Base-by-base conservation (phyloP, 352 stramenopile species). In the Globisporangium spinosum region DNA sequence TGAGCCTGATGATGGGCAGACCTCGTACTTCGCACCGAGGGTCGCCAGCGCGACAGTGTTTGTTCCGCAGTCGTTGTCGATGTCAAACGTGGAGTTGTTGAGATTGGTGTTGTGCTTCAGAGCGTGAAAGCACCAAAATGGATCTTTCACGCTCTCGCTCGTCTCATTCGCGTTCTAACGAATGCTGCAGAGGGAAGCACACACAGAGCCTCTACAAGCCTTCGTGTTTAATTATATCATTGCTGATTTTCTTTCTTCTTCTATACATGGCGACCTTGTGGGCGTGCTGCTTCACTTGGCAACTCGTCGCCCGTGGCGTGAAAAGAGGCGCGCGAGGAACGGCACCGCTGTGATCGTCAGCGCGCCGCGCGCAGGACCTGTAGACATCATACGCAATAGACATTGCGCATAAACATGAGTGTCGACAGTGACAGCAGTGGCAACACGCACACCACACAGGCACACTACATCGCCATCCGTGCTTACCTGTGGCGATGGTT, bases 291-390 rank as follows among this genome's bases (percentile, higher is more conserved):
- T 62, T 77, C 67, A 62, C 67, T 66, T 62, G 70, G 43, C 8
- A 61, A 56, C 22, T 60, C 69, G 65, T 45, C 54, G 58, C 13
- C 57, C 66, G 60, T 72, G 73, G 40, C 82, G 82, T 17, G 81
- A 73, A 45, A 93, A 72, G 60, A 91, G 61, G 43, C 87, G 80
- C 29, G 87, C 87, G 60, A 95, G 78, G 67, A 91, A 79, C 12
- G 87, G 87, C 59, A 79, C 87, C 32, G 76, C 80, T 20, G 80
- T 82, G 72, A 95, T 90, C 29, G 87, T 95, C 60, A 93, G 68
- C 13, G 82, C 83, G 22, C 85, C 87, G 60, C 87, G 74, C 7
- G 82, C 80, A 8, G 87, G 85, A 6, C 87, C 84, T 85, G 61
- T 17, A n/a, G 2, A 49, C 45, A 34, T 20, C 3, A 17, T 10